These are phyloP conservation scores for Russula compacta DNA, from an alignment of 768 basidiomycete genomes.

Conservation along the genomic window DNA sequence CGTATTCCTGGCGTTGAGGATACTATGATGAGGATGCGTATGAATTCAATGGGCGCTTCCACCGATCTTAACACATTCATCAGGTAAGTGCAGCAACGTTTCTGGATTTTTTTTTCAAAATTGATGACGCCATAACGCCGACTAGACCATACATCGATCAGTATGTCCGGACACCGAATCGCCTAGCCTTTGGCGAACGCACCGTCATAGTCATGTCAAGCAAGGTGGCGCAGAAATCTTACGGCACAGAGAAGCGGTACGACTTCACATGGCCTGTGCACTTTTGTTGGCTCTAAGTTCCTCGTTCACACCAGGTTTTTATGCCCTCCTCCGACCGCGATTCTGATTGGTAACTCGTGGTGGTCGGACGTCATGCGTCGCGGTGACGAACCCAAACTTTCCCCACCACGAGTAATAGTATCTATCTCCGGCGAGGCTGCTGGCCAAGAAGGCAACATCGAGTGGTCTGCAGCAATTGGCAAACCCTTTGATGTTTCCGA, in stretches of 20 bases:
- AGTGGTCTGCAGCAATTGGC: conserved; percentile 82
- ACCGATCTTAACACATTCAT: conserved; percentile 77
- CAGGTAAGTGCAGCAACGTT: conserved; percentile 36
- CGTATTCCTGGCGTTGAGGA: conserved; percentile 57
- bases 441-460: conserved; percentile 76
- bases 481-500: conserved; percentile 76
- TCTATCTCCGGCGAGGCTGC: conserved; percentile 87
- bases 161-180: conserved; percentile 76
- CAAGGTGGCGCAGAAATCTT: conserved; percentile 95
- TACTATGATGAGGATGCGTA: conserved; percentile 54
- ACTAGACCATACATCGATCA: conserved; percentile 72
- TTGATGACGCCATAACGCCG: conserved; percentile 9
- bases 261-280: conserved; percentile 19
- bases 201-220: conserved; percentile 97
- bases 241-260: conserved; percentile 90
- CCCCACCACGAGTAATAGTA: conserved; percentile 75
- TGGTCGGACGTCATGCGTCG: conserved; percentile 76
- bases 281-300: not conserved
- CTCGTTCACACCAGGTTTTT: conserved; percentile 51
- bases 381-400: conserved; percentile 64
- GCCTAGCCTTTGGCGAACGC: conserved; percentile 85
- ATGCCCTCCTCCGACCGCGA: conserved; percentile 88
- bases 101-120: not conserved
- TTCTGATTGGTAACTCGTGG: conserved; percentile 92
- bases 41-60: conserved; percentile 43